A percentile compares a stretch with the other conserved stretches of the same genome.
Evolutionary conservation across 306 rosid genomes (phyloP).

Genomic region (Lablab purpureus): DNA sequence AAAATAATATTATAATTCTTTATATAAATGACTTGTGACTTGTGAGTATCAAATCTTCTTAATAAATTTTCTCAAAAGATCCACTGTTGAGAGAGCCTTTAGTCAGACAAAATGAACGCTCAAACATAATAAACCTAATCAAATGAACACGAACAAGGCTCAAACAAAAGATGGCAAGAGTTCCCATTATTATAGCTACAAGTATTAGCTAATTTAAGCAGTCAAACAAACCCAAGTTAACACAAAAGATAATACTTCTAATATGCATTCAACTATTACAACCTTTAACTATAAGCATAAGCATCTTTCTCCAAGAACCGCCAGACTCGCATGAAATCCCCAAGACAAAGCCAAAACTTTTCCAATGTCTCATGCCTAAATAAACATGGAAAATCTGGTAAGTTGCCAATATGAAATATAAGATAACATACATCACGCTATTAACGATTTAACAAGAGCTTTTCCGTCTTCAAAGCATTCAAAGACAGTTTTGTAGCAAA

Average conservation of each 20-base stretch:
- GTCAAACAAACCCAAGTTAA: conserved; percentile 59
- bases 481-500: conserved; percentile 1
- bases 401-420: conserved; percentile 18
- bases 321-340: conserved; percentile 44
- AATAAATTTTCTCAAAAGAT: too few relatives aligned
- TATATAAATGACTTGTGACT: too few relatives aligned
- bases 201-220: conserved; percentile 63
- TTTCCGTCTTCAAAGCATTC: conserved; percentile 8
- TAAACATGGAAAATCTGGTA: conserved; percentile 21
- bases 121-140: too few relatives aligned
- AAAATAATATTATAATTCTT: too few relatives aligned
- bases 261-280: conserved; percentile 62
- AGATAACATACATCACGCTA: background rate
- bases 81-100: too few relatives aligned
- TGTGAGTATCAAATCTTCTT: too few relatives aligned
- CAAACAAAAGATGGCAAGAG: conserved; percentile 38
- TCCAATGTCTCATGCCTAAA: conserved; percentile 64
- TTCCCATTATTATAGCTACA: conserved; percentile 60
- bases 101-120: too few relatives aligned
- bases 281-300: conserved; percentile 55
- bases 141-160: conserved; percentile 38
- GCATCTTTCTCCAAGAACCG: conserved; percentile 55
- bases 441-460: background rate
- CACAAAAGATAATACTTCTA: conserved; percentile 48
- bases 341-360: conserved; percentile 46